Conservation (phyloP, 345 rosid species). For the Schrenkiella parvula region DNA sequence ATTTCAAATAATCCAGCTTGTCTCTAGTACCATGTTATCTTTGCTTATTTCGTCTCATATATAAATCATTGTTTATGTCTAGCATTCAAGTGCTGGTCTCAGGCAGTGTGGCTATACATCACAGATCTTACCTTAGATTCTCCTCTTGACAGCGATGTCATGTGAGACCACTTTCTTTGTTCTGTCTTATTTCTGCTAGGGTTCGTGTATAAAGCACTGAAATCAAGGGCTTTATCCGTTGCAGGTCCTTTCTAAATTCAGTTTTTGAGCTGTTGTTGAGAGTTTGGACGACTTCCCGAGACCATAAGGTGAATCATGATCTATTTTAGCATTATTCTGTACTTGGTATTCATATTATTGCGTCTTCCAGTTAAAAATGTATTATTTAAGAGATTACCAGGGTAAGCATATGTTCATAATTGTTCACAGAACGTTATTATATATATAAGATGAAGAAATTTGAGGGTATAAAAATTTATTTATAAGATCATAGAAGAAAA, state of each 20-base stretch:
- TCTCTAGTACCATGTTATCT: neutral
- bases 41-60: conserved; percentile 20
- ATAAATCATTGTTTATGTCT: conserved; percentile 29
- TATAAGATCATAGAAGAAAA: conserved; percentile 1
- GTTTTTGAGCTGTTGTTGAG: conserved; percentile 90
- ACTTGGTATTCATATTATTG: neutral
- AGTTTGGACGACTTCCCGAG: conserved; percentile 92
- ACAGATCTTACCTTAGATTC: conserved; percentile 59
- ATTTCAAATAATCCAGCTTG: neutral
- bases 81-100: conserved; percentile 99
- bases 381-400: conserved; percentile 5
- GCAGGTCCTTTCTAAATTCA: conserved; percentile 90
- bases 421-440: neutral
- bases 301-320: conserved; percentile 61
- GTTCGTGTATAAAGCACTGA: conserved; percentile 12
- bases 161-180: conserved; percentile 52
- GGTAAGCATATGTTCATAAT: conserved; percentile 2
- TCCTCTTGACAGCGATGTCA: conserved; percentile 76
- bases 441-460: neutral
- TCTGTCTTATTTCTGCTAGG: conserved; percentile 21
- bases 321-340: conserved; percentile 2
- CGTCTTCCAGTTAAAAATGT: neutral
- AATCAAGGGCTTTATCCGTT: conserved; percentile 25
- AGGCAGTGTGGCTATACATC: conserved; percentile 73
- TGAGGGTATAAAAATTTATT: neutral